Base-by-base conservation (phyloP, 495 filamentous ascomycete genomes). In the Penicillium canariense region DNA sequence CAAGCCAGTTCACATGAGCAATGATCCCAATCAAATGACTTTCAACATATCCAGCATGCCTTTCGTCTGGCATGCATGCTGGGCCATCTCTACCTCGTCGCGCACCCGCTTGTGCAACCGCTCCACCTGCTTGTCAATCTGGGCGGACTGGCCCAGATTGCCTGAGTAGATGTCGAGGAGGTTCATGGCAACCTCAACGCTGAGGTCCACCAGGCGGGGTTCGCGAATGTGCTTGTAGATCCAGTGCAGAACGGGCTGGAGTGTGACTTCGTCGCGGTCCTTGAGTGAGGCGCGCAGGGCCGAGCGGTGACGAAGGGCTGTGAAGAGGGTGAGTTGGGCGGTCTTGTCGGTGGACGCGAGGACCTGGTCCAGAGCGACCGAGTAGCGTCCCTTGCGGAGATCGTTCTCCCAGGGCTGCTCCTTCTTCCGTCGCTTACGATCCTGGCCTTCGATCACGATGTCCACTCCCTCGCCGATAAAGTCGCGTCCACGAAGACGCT, bases 101-200 rank as follows among this genome's bases (percentile, higher is more conserved):
- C 83, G 81, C 15, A 96, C 91, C 25, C 82, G 77, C 30, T 75
- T 69, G 57, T 87, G 84, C 55, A 97, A 73, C 25, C 69, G 66
- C 54, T 78, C 76, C 54, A 96, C 77, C 56, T 82, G 73, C 34
- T 71, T 71, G 46, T 90, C 89, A 39, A 96, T 81, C 65, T 89
- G 84, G 0, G 79, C 72, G 18, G 85, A 90, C 43, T 87, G 85
- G 22, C 82, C 88, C 48, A 94, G 76, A 56, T 91, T 87, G 49
- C 88, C 83, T 10, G 87, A 83, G 73, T 97, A 98, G 45, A 97
- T 78, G 62, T 97, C 91, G 18, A 96, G 69, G 25, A 97, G 72
- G 38, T 90, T 79, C 62, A 92, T 80, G 15, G 82, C 84, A 22
- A 94, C 80, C 64, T 97, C 93, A 14, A 87, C 85, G 65, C 87